A percentile compares a stretch with the other conserved stretches of the same genome.
Evolutionary conservation across 495 filamentous ascomycete genomes (phyloP).

Genomic region (Rhypophila decipiens): DNA sequence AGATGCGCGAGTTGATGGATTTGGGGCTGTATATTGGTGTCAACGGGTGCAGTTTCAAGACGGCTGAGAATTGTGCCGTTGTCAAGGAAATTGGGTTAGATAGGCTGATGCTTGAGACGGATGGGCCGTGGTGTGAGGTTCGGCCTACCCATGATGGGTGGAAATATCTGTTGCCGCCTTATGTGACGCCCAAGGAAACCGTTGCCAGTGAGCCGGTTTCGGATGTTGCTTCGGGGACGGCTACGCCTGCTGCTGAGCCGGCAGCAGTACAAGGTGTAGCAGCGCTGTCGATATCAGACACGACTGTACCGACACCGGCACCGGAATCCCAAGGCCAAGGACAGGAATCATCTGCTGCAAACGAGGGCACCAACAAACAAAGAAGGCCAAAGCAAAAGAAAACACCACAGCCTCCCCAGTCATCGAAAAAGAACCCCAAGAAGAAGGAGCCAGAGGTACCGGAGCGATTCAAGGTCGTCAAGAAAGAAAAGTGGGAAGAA

Average conservation of each 20-base stretch:
- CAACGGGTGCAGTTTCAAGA: slow-evolving; percentile 92
- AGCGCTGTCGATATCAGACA: background rate
- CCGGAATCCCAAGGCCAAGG: too few relatives aligned
- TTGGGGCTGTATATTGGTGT: slow-evolving; percentile 77
- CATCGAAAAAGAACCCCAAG: slow-evolving; percentile 31
- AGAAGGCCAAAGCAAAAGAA: slow-evolving; percentile 19
- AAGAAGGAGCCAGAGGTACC: slow-evolving; percentile 42
- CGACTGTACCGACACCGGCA: too few relatives aligned
- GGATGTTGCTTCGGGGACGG: background rate
- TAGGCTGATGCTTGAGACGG: slow-evolving; percentile 81
- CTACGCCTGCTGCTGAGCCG: background rate
- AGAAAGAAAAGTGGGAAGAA: slow-evolving; percentile 86
- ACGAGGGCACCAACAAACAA: background rate
- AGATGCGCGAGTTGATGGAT: slow-evolving; percentile 70
- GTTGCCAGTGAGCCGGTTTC: background rate
- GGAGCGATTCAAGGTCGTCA: slow-evolving; percentile 53
- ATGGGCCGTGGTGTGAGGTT: slow-evolving; percentile 85
- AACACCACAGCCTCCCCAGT: too few relatives aligned
- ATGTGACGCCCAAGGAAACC: background rate
- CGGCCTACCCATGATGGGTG: slow-evolving; percentile 58
- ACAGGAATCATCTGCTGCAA: background rate
- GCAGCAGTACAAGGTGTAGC: background rate
- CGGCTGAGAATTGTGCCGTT: slow-evolving; percentile 77
- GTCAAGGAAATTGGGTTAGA: slow-evolving; percentile 69
- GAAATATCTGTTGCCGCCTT: slow-evolving; percentile 39